Percentiles rank a stretch among this genome's conserved stretches.
These are phyloP conservation scores for Wickerhamiella occidentalis DNA, from an alignment of 805 yeast species.

Conservation along the genomic window DNA sequence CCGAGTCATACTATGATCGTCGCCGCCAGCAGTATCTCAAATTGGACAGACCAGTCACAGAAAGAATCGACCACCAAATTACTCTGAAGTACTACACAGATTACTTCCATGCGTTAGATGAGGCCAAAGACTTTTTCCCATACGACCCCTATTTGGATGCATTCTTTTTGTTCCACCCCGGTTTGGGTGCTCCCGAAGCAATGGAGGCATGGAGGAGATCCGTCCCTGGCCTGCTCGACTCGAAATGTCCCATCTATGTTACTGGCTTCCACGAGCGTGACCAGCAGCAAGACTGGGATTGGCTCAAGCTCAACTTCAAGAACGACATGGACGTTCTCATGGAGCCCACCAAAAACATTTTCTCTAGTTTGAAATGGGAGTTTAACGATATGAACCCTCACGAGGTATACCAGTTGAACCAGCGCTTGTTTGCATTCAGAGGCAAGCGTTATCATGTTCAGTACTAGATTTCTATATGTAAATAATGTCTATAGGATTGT, in stretches of 20 bases:
- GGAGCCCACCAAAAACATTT: conserved; percentile 58
- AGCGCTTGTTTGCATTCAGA: conserved; percentile 79
- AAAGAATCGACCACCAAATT: conserved; percentile 61
- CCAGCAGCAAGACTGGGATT: conserved; percentile 51
- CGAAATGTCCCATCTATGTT: conserved; percentile 83
- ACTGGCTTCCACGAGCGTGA: conserved; percentile 83
- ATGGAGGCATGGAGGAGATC: conserved; percentile 74
- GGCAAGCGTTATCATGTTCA: conserved; percentile 86
- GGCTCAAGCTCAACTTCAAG: conserved; percentile 50
- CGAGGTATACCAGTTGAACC: conserved; percentile 86
- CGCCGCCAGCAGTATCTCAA: conserved; percentile 49
- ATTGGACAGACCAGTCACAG: conserved; percentile 40
- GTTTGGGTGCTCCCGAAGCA: conserved; percentile 71
- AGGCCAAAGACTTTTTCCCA: conserved; percentile 90
- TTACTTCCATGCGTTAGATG: conserved; percentile 82
- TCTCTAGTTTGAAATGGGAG: conserved; percentile 87
- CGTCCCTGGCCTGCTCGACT: conserved; percentile 74
- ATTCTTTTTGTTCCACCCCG: conserved; percentile 93
- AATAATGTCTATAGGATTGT: not conserved
- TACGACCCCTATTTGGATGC: conserved; percentile 93
- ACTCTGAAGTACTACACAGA: conserved; percentile 75
- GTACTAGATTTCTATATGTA: conserved; percentile 10
- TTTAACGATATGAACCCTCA: conserved; percentile 85
- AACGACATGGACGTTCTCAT: conserved; percentile 70
- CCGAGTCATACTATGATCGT: conserved; percentile 74